Conservation (phyloP, 371 early-diverging fungal genomes). For the Mucor lusitanicus region DNA sequence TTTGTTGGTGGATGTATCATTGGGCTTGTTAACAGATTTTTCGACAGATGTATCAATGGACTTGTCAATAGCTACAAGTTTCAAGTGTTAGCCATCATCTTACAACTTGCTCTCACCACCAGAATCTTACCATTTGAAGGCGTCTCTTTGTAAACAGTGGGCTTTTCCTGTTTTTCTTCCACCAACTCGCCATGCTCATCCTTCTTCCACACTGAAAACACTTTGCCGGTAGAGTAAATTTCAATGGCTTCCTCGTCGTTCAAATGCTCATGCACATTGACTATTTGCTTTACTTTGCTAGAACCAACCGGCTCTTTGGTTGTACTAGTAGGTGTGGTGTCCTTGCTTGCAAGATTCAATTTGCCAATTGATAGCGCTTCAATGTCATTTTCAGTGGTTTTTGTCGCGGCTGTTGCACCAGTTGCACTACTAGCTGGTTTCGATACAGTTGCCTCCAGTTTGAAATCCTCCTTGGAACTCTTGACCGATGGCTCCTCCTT, state of each 20-base stretch:
- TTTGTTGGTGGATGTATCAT: neutral
- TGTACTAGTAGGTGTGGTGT: neutral
- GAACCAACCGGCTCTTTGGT: neutral
- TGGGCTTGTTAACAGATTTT: neutral
- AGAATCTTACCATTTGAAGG: neutral
- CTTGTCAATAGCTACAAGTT: neutral
- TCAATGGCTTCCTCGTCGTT: conserved; percentile 23
- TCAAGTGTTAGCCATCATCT: neutral
- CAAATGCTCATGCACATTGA: conserved; percentile 23
- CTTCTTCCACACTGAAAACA: conserved; percentile 24
- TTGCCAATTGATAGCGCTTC: neutral
- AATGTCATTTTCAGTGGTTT: neutral
- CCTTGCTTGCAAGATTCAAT: neutral
- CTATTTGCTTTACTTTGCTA: conserved; percentile 22
- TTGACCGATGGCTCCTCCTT: neutral
- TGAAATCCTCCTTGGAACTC: neutral
- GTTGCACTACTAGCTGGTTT: neutral
- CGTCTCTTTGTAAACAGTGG: neutral
- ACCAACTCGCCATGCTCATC: neutral
- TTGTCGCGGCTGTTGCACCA: neutral
- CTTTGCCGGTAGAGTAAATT: conserved; percentile 22
- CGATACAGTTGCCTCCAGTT: neutral
- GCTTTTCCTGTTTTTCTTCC: neutral
- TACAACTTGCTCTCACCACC: neutral
- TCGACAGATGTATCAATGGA: neutral